These are phyloP conservation scores for Phyllosticta citrichinensis DNA, from an alignment of 2,329 filamentous ascomycete species.

Conservation along the genomic window DNA sequence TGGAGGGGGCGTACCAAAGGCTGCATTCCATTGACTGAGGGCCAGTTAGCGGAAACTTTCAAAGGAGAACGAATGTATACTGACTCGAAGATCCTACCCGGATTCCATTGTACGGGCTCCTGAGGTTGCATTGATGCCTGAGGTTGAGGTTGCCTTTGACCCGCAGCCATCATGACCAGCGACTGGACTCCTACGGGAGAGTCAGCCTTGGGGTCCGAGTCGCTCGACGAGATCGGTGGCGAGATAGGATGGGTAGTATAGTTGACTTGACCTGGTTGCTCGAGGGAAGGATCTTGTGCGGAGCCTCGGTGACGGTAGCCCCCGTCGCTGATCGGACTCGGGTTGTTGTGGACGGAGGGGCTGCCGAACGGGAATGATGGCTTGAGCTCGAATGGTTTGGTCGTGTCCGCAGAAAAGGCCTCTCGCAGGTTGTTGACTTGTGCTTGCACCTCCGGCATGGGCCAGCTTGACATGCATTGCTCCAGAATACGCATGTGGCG, in stretches of 20 bases:
- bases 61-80: constrained; percentile 27
- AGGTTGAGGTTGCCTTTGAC: constrained; percentile 40
- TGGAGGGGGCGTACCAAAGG: constrained; percentile 64
- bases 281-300: constrained; percentile 39
- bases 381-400: constrained; percentile 81
- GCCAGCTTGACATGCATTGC: constrained; percentile 70
- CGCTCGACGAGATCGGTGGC: constrained; percentile 65
- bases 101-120: constrained; percentile 68
- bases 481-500: constrained; percentile 92
- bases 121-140: constrained; percentile 46
- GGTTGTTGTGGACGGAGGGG: constrained; percentile 51
- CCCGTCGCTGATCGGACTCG: constrained; percentile 49
- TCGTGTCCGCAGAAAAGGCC: constrained; percentile 79
- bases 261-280: constrained; percentile 49
- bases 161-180: constrained; percentile 56
- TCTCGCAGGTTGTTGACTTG: constrained; percentile 83
- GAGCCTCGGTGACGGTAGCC: constrained; percentile 42
- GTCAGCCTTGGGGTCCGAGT: constrained; percentile 67
- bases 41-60: constrained; percentile 14
- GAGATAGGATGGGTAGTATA: constrained; percentile 62
- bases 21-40: constrained; percentile 82
- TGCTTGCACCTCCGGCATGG: constrained; percentile 79
- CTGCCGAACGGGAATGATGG: constrained; percentile 79
- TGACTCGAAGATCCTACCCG: constrained; percentile 81
- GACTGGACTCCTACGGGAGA: constrained; percentile 58